Evolutionary conservation across 495 filamentous ascomycete genomes (phyloP).

Genomic region (Daldinia loculata): DNA sequence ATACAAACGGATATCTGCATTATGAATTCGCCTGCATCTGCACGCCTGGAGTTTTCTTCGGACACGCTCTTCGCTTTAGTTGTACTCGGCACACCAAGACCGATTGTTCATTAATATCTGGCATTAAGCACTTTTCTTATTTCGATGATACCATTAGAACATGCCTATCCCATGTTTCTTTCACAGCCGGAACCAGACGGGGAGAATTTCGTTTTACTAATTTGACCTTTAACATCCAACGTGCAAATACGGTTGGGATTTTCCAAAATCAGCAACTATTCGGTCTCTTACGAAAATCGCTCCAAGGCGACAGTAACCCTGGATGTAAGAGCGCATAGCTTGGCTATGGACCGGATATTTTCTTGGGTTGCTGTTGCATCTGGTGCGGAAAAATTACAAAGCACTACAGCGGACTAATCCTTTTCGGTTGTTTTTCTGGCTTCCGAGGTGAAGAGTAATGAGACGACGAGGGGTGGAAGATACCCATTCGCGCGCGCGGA

Average conservation of each 20-base stretch:
- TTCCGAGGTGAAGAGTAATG: conserved; percentile 36
- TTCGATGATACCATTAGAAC: conserved; percentile 50
- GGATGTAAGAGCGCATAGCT: conserved; percentile 25
- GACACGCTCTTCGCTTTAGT: conserved; percentile 11
- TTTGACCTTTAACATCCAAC: conserved; percentile 13
- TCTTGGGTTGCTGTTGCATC: conserved; percentile 28
- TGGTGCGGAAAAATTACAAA: conserved; percentile 18
- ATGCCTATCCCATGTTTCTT: conserved; percentile 31
- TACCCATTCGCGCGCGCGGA: conserved; percentile 30
- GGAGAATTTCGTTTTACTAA: conserved; percentile 28
- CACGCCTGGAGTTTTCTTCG: conserved; percentile 6
- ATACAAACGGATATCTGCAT: conserved; percentile 20
- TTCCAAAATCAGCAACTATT: conserved; percentile 6
- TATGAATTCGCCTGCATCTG: conserved; percentile 24
- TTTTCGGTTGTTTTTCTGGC: conserved; percentile 27
- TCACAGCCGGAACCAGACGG: conserved; percentile 32
- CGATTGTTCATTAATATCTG: conserved; percentile 25
- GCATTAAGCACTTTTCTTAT: conserved; percentile 30
- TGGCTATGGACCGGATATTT: conserved; percentile 26
- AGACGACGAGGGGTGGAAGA: conserved; percentile 26
- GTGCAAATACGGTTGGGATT: conserved; percentile 16
- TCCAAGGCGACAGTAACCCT: conserved; percentile 29
- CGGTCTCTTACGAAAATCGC: conserved; percentile 25
- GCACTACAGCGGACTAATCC: conserved; percentile 24
- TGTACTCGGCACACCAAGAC: conserved; percentile 4